Evolutionary conservation across 495 filamentous ascomycete species (phyloP), one percentile per base, ranked within the genome.

Genomic region (Penicillium pancosmium): DNA sequence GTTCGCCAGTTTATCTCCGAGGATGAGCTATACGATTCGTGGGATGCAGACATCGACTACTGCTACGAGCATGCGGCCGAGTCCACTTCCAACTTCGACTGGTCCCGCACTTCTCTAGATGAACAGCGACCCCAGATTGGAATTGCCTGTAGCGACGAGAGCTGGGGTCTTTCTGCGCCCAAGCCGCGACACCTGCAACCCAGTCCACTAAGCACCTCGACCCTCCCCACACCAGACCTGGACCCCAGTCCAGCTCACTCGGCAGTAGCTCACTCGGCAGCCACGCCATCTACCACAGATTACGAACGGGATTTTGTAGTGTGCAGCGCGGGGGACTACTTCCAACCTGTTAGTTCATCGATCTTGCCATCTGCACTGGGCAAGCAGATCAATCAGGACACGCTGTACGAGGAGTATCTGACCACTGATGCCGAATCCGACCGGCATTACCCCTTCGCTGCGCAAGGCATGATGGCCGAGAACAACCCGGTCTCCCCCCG

Each of bases 41-140:
- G 93, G 93, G 93, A 98, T 65, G 91, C 92, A 44, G 92, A 93
- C 63, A 93, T 98, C 63, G 93, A 97, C 69, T 97, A 90, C 70
- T 94, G 88, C 69, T 98, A 97, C 66, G 90, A 96, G 60, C 86
- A 94, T 70, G 91, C 88, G 48, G 91, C 89, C 8, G 93, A 97
- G 71, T 91, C 92, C 1, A 85, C 92, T 63, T 97, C 90, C 67
- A 85, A 97, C 62, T 97, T 92, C 61, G 89, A 94, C 58, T 97
- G 92, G 92, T 82, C 87, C 48, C 82, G 85, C 48, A 67, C 62
- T 9, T 80, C 78, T 18, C 59, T 76, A 6, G 71, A 79, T 4
- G 66, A 77, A 50, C 64, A 66, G 55, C 55, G 54, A 11, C 59
- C 67, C 34, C 60, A 62, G 23, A 40, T 66, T 51, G 43, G 56